Base-by-base conservation (phyloP, 495 filamentous ascomycete species). In the Penicillium maclennaniae region DNA sequence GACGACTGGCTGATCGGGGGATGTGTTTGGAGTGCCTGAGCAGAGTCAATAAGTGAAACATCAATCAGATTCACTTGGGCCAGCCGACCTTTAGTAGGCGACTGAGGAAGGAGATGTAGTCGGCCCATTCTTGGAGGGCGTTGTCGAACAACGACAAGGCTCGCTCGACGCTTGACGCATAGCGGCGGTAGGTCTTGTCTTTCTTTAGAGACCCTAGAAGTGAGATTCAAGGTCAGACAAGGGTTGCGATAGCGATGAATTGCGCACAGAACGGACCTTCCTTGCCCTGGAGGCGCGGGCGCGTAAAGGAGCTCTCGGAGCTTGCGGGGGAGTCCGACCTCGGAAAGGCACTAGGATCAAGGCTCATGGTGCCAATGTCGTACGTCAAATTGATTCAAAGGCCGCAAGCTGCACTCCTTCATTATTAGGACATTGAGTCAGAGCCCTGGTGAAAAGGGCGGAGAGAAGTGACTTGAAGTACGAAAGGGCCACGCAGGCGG, bases 51-150 rank as follows among this genome's bases (percentile, higher is more conserved):
- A 6, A 6, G 27, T 69, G 28, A 61, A 27, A 12, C n/a, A 56
- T 28, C 55, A 25, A 28, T 43, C 38, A 19, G 51, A 26, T 6
- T 10, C 9, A 1, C 39, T 38, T 8, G 34, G 27, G 23, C 26
- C 46, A 56, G 42, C 68, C 55, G 60, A 92, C 92, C 83, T 97
- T 98, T 47, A 97, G 74, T 21, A 98, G 76, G 31, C 93, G 85
- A 61, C 86, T 91, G 28, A 99, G 77, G 67, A 97, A 97, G 9
- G 92, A 95, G 65, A 99, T 97, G 65, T 99, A 99, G 68, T 99
- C 93, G 31, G 95, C 92, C 93, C 93, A 99, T 83, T 97, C 93
- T 70, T 97, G 90, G 56, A 96, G 76, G 44, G 90, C 83, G 19
- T 87, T 91, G 71, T 99, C 93, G 71, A 97, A 99, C 25, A 95